Evolutionary conservation across 805 yeast genomes (phyloP).

Genomic region (Naumovozyma baii): DNA sequence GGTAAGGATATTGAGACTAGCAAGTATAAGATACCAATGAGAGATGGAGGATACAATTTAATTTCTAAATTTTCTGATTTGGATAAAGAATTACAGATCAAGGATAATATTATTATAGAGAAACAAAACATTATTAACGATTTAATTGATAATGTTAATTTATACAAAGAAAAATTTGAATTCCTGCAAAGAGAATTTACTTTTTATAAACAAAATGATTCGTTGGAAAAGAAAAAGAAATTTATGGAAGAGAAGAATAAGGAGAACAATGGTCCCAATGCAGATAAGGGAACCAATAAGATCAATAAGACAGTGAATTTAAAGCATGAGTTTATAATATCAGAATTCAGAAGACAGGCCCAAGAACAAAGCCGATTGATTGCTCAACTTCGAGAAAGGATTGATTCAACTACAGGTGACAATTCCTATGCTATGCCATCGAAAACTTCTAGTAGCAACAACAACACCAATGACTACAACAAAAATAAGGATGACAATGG

Average conservation of each 20-base stretch:
- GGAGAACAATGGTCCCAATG: neutral
- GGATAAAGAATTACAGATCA: neutral
- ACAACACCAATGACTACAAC: too few species aligned
- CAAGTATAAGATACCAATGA: neutral
- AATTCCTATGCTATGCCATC: too few species aligned
- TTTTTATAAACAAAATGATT: constrained; percentile 17
- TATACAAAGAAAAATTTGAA: constrained; percentile 21
- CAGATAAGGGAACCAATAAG: neutral
- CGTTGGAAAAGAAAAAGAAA: constrained; percentile 4
- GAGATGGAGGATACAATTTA: neutral
- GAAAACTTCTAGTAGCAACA: too few species aligned
- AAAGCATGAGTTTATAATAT: constrained; percentile 22
- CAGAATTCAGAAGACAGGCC: constrained; percentile 23
- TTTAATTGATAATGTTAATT: constrained; percentile 11
- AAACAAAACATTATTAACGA: constrained; percentile 15
- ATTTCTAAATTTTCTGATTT: neutral
- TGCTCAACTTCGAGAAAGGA: constrained; percentile 13
- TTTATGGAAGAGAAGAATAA: neutral
- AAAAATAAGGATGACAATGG: too few species aligned
- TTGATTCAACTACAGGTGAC: constrained; percentile 1
- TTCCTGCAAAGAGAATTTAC: constrained; percentile 21
- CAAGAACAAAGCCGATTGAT: constrained; percentile 23
- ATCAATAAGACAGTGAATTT: constrained; percentile 4
- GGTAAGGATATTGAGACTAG: neutral
- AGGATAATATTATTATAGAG: constrained; percentile 12